Base-by-base conservation (phyloP, 2,329 filamentous ascomycete species). In the Aureobasidium pullulans region DNA sequence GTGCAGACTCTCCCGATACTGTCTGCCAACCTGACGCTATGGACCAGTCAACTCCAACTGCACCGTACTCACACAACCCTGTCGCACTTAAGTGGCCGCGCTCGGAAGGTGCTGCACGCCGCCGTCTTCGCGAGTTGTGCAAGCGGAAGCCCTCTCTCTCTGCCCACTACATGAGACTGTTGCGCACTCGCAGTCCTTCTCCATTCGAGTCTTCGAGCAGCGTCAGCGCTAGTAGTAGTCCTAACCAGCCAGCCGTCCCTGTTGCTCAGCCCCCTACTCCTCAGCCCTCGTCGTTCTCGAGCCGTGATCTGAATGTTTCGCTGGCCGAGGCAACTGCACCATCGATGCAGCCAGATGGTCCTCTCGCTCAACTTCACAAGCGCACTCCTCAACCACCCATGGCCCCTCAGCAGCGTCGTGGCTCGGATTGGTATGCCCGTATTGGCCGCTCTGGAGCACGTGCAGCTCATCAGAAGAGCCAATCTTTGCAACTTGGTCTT, bases 131-230 rank as follows among this genome's bases (percentile, higher is more conserved):
- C 63, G 74, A 81, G 50, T 71, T 87, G 15, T 85, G 83, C 69
- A 84, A 81, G 68, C 76, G 79, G 63, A 84, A 84, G 66, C 82
- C 84, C 60, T 81, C 78, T 6, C 79, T 86, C 52, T 80, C 83
- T 37, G 82, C 83, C 19, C 83, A 86, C 66, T 86, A 86, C 67
- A 82, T 85, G 67, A 79, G 84, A 61, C 75, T 86, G 65, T 74
- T 86, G 62, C 77, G 80, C 62, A 81, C 78, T 39, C 77, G 83
- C 56, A 86, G 81, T 58, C 84, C 84, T 10, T 85, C 83, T 28
- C 84, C 84, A 2, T 77, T 82, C 65, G 70, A 69, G 44, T 72
- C 76, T 32, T 69, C 70, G 11, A 70, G 69, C 59, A 60, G 50
- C 36, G 48, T 52, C 13, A 61, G 62, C 50, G 52, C 62, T 10